A percentile compares a stretch with the other conserved stretches of the same genome.
phyloP scores from a whole-genome alignment of 306 rosid species.

The Cyclanthera cordifolia region DNA sequence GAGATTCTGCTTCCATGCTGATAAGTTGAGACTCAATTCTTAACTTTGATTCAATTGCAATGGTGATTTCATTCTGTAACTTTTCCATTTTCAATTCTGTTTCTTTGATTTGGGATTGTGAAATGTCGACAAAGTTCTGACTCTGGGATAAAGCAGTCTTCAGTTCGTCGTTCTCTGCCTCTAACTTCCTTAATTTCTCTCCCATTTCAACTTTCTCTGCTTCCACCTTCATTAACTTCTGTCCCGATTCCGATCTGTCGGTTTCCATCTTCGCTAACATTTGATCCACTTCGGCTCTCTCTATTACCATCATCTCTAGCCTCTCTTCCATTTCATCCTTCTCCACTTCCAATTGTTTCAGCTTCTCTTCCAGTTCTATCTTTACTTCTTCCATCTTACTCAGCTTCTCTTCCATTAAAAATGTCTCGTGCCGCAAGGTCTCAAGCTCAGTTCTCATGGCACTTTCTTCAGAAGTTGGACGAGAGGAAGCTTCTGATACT shows the following conservation, averaged over 20 bases:
- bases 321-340: slow-evolving; percentile 18
- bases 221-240: slow-evolving; percentile 43
- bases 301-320: slow-evolving; percentile 20
- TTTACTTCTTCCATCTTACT: slow-evolving; percentile 39
- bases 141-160: slow-evolving; percentile 41
- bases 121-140: slow-evolving; percentile 38
- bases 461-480: slow-evolving; percentile 25
- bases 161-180: slow-evolving; percentile 51
- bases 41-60: slow-evolving; percentile 43
- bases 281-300: slow-evolving; percentile 17
- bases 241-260: slow-evolving; percentile 19
- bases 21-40: slow-evolving; percentile 45
- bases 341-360: slow-evolving; percentile 14
- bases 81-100: slow-evolving; percentile 48
- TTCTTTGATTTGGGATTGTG: slow-evolving; percentile 44
- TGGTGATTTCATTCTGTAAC: slow-evolving; percentile 41
- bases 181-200: slow-evolving; percentile 39
- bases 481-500: slow-evolving; percentile 29
- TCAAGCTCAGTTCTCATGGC: slow-evolving; percentile 49
- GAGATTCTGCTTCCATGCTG: slow-evolving; percentile 51
- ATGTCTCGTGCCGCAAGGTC: slow-evolving; percentile 39
- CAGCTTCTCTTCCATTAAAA: slow-evolving; percentile 44
- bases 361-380: slow-evolving; percentile 29
- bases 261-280: not conserved
- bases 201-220: slow-evolving; percentile 24